phyloP scores from a whole-genome alignment of 2,329 filamentous ascomycete species.

The Aspergillus unguis region DNA sequence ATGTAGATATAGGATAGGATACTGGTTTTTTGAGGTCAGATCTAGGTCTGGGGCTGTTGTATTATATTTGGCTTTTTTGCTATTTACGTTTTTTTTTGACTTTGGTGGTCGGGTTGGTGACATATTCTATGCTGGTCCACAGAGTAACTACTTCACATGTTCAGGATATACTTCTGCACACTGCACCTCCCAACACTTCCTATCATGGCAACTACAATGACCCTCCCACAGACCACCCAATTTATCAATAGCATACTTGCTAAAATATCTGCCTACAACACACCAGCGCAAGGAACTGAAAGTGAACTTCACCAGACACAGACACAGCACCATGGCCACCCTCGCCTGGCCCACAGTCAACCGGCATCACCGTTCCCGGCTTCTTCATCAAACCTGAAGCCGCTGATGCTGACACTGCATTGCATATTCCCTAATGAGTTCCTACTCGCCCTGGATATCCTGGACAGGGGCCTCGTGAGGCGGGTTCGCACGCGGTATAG shows the following conservation, averaged over 20 bases:
- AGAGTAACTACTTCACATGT: no score
- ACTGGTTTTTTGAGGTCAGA: no score
- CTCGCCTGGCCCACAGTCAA: background rate
- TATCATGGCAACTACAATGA: background rate
- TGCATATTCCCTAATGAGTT: slow-evolving; percentile 78
- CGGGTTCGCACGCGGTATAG: slow-evolving; percentile 18
- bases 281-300: background rate
- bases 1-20: no score
- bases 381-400: slow-evolving; percentile 38
- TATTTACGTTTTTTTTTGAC: no score
- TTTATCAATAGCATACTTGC: slow-evolving; percentile 3
- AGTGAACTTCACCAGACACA: background rate
- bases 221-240: background rate
- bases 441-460: slow-evolving; percentile 79
- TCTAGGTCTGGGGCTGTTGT: no score
- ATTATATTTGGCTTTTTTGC: no score
- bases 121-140: no score
- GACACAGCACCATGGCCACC: background rate
- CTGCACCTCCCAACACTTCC: background rate
- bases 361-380: slow-evolving; percentile 25
- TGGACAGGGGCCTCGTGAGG: slow-evolving; percentile 73
- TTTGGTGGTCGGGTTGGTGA: no score
- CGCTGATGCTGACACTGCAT: slow-evolving; percentile 74
- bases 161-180: no score
- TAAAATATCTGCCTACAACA: background rate